phyloP scores from a whole-genome alignment of 768 basidiomycete genomes.

The Naganishia onofrii region DNA sequence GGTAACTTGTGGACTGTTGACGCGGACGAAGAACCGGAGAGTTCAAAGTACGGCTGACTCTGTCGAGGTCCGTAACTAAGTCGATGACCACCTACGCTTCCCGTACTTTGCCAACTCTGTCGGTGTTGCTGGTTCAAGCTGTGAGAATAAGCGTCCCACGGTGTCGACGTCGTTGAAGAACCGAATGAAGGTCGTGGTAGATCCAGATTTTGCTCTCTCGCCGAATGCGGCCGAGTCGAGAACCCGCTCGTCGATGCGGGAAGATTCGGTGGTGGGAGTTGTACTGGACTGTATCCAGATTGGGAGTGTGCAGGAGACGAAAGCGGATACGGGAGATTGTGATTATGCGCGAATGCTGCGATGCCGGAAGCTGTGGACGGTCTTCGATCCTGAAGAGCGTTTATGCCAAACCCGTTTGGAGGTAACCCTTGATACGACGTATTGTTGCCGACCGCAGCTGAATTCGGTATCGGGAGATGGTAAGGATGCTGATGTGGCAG shows the following conservation, averaged over 20 bases:
- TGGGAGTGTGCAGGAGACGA: constrained; percentile 3
- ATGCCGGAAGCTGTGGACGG: constrained; percentile 2
- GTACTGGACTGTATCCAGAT: constrained; percentile 13
- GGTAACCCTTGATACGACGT: not conserved
- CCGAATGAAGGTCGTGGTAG: constrained; percentile 9
- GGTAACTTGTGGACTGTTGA: constrained; percentile 8
- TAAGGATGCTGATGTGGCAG: not conserved
- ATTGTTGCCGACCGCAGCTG: not conserved
- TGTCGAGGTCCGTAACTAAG: constrained; percentile 22
- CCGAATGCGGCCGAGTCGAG: constrained; percentile 5
- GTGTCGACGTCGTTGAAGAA: constrained; percentile 11
- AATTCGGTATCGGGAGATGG: constrained; percentile 8
- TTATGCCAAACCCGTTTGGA: not conserved
- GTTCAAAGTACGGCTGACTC: constrained; percentile 21
- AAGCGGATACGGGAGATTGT: not conserved
- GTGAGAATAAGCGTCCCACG: constrained; percentile 9
- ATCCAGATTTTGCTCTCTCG: not conserved
- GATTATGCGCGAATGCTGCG: not conserved
- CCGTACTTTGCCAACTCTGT: constrained; percentile 21
- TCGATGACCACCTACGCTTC: constrained; percentile 3
- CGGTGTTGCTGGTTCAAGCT: constrained; percentile 5
- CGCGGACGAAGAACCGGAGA: constrained; percentile 3
- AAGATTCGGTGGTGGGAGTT: not conserved
- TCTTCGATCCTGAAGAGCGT: constrained; percentile 6
- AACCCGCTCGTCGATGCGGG: constrained; percentile 1